Conservation (phyloP, 2,329 filamentous ascomycete species). For the Aspergillus sp. region DNA sequence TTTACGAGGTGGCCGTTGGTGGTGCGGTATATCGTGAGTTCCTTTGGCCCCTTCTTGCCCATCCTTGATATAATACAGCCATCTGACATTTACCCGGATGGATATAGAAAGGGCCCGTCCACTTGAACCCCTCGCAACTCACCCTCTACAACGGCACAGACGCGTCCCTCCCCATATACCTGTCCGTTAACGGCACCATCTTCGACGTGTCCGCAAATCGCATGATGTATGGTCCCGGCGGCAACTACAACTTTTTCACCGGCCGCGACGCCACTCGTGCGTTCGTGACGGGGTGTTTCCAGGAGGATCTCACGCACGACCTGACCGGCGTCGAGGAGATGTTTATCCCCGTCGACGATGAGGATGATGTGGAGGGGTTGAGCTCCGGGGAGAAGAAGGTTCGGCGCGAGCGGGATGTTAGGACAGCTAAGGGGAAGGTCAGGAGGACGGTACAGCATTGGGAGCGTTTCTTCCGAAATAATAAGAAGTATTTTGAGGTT, state of each 20-base stretch:
- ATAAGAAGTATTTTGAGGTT: constrained; percentile 71
- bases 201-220: constrained; percentile 55
- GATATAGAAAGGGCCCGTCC: constrained; percentile 48
- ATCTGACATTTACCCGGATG: constrained; percentile 1
- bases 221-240: constrained; percentile 66
- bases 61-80: background rate
- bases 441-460: constrained; percentile 65
- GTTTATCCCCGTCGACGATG: constrained; percentile 63
- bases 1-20: constrained; percentile 52
- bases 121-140: constrained; percentile 69
- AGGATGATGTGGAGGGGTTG: constrained; percentile 27
- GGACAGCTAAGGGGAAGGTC: constrained; percentile 57
- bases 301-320: constrained; percentile 74
- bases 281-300: constrained; percentile 90
- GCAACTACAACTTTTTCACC: constrained; percentile 77
- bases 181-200: constrained; percentile 67
- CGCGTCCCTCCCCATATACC: constrained; percentile 68
- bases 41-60: background rate
- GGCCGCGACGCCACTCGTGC: constrained; percentile 79
- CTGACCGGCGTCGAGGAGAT: constrained; percentile 80
- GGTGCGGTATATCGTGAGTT: constrained; percentile 52
- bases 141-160: constrained; percentile 69
- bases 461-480: constrained; percentile 73
- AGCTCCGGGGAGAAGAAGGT: constrained; percentile 39
- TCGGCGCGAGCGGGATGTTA: constrained; percentile 54